These are phyloP conservation scores for Austroboletus eburneus DNA, from an alignment of 768 basidiomycete species.

Conservation along the genomic window DNA sequence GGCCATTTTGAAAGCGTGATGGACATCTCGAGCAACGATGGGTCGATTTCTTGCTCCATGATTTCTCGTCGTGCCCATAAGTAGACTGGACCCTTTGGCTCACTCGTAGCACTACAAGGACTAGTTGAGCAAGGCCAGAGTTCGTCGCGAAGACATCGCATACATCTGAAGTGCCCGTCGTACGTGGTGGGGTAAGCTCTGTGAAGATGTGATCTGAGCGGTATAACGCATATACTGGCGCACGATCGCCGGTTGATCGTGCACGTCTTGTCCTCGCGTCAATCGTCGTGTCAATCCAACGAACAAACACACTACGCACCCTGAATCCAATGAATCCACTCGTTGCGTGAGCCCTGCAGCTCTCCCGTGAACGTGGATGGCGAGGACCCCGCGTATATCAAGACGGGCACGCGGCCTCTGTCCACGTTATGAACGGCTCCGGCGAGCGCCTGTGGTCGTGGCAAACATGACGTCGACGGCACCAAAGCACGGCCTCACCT, in stretches of 20 bases:
- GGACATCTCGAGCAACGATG: conserved; percentile 29
- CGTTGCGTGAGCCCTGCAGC: conserved; percentile 60
- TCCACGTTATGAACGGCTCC: conserved; percentile 74
- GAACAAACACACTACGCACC: conserved; percentile 32
- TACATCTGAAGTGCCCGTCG: conserved; percentile 64
- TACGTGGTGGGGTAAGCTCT: conserved; percentile 47
- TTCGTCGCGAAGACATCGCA: conserved; percentile 5
- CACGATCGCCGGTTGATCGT: conserved; percentile 68
- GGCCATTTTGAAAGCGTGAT: conserved; percentile 45
- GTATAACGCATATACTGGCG: conserved; percentile 73
- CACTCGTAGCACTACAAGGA: conserved; percentile 52
- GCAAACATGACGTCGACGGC: too few species aligned
- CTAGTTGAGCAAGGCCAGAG: neutral
- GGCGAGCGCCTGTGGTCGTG: conserved; percentile 48
- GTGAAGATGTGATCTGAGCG: conserved; percentile 53
- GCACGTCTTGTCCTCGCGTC: conserved; percentile 43
- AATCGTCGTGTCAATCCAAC: neutral
- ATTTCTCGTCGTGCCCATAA: conserved; percentile 70
- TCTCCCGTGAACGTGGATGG: conserved; percentile 56
- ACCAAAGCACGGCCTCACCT: conserved; percentile 34
- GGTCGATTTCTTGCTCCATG: conserved; percentile 59
- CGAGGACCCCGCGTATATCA: conserved; percentile 71
- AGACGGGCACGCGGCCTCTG: conserved; percentile 52
- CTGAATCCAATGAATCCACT: conserved; percentile 73
- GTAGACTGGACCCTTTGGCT: conserved; percentile 71